Evolutionary conservation across 768 basidiomycete genomes (phyloP).

Genomic region (Russula sp.): DNA sequence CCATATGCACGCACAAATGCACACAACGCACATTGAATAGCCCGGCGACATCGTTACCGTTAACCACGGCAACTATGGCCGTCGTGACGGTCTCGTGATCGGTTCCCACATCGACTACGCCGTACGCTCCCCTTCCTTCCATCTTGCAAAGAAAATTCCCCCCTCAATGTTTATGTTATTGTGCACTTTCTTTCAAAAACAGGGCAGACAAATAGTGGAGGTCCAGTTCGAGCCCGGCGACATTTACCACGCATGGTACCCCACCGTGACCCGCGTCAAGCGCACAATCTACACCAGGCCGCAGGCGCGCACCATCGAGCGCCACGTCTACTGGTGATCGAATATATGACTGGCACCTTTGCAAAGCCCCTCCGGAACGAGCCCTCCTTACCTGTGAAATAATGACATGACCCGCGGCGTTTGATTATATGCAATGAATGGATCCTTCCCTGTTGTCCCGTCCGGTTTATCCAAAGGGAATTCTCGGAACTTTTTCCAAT

Average conservation of each 20-base stretch:
- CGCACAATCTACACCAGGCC: constrained; percentile 57
- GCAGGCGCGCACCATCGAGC: constrained; percentile 63
- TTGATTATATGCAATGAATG: neutral
- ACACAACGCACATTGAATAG: constrained; percentile 40
- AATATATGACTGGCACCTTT: neutral
- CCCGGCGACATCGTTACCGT: constrained; percentile 82
- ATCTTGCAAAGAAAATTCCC: neutral
- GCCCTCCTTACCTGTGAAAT: neutral
- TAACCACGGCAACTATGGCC: constrained; percentile 57
- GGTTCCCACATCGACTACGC: constrained; percentile 68
- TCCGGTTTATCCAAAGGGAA: neutral
- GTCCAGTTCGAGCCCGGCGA: constrained; percentile 72
- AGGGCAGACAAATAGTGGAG: constrained; percentile 83
- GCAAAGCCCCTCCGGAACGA: too few relatives aligned
- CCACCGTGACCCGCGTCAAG: constrained; percentile 72
- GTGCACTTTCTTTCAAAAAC: neutral
- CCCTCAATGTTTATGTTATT: neutral
- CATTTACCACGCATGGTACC: constrained; percentile 72
- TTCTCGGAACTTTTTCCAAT: neutral
- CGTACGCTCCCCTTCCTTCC: constrained; percentile 43
- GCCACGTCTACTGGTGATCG: constrained; percentile 66
- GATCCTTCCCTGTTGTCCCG: too few relatives aligned
- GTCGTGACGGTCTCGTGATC: constrained; percentile 76
- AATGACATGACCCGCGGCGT: neutral
- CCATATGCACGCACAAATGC: neutral